Conservation (phyloP, 78 protist species). For the Tieghemostelium lacteum region DNA sequence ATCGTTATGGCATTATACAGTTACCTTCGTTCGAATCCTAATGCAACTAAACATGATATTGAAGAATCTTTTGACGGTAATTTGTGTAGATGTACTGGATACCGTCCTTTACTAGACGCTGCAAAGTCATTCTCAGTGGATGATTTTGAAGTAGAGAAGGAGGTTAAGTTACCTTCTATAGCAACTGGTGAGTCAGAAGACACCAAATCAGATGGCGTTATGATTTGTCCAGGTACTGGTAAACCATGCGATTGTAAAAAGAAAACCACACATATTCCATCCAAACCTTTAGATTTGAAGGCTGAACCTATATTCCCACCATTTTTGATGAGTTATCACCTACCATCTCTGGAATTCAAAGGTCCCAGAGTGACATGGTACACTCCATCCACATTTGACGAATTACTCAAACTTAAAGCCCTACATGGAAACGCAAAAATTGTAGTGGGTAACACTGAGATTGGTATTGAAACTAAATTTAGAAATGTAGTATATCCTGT, state of each 20-base stretch:
- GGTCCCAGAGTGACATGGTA: slow-evolving; percentile 81
- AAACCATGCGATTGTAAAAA: slow-evolving; percentile 74
- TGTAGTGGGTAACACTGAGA: slow-evolving; percentile 91
- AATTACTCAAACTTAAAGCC: slow-evolving; percentile 33
- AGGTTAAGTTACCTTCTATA: slow-evolving; percentile 9
- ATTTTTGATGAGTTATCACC: slow-evolving; percentile 27
- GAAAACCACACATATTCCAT: slow-evolving; percentile 61
- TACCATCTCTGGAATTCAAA: slow-evolving; percentile 2
- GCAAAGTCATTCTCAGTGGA: slow-evolving; percentile 66
- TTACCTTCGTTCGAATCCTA: slow-evolving; percentile 26
- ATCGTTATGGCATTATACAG: slow-evolving; percentile 84
- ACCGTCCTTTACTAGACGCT: slow-evolving; percentile 95
- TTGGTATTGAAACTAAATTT: slow-evolving; percentile 87
- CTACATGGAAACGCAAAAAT: slow-evolving; percentile 71
- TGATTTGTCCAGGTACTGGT: slow-evolving; percentile 72
- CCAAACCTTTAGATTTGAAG: slow-evolving; percentile 48
- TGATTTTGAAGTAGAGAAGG: neutral
- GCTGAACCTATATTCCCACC: slow-evolving; percentile 89
- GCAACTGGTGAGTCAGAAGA: slow-evolving; percentile 29
- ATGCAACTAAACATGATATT: slow-evolving; percentile 53
- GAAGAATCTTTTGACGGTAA: slow-evolving; percentile 94
- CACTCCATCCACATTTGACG: slow-evolving; percentile 78
- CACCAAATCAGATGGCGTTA: neutral
- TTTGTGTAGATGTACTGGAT: slow-evolving; percentile 98
- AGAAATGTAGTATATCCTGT: slow-evolving; percentile 53